Conservation (phyloP, 805 yeast species). For the Candida qinlingensis region DNA sequence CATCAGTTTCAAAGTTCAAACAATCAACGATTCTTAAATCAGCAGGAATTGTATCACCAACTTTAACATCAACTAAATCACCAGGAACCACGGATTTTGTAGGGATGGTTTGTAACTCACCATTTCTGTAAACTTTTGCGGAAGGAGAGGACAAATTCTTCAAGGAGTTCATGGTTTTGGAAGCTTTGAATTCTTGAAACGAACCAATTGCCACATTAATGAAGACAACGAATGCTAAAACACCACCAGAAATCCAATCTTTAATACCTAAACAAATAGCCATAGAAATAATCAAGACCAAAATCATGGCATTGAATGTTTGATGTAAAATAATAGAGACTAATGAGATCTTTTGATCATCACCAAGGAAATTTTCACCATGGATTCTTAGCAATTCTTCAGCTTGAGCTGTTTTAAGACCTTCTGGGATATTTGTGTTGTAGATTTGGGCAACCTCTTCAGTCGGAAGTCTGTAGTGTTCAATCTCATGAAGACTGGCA, state of each 20-base stretch:
- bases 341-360: slow-evolving; percentile 49
- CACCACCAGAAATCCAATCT: slow-evolving; percentile 83
- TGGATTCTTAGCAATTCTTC: slow-evolving; percentile 27
- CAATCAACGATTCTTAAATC: slow-evolving; percentile 55
- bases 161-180: slow-evolving; percentile 72
- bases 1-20: slow-evolving; percentile 67
- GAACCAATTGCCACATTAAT: slow-evolving; percentile 65
- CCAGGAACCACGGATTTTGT: slow-evolving; percentile 70
- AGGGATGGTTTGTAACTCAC: slow-evolving; percentile 49
- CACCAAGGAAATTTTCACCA: slow-evolving; percentile 62
- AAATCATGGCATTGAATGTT: slow-evolving; percentile 71
- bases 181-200: slow-evolving; percentile 68
- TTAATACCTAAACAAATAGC: slow-evolving; percentile 63
- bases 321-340: slow-evolving; percentile 57
- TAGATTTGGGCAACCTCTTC: slow-evolving; percentile 33
- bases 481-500: slow-evolving; percentile 13
- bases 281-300: slow-evolving; percentile 66
- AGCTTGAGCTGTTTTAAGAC: slow-evolving; percentile 38
- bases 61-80: slow-evolving; percentile 55
- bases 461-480: slow-evolving; percentile 25
- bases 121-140: slow-evolving; percentile 62
- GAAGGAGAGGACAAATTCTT: slow-evolving; percentile 63
- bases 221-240: slow-evolving; percentile 59
- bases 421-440: slow-evolving; percentile 41
- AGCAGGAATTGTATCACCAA: slow-evolving; percentile 79